These are phyloP conservation scores for Parathielavia appendiculata DNA, from an alignment of 495 filamentous ascomycete genomes.

Conservation along the genomic window DNA sequence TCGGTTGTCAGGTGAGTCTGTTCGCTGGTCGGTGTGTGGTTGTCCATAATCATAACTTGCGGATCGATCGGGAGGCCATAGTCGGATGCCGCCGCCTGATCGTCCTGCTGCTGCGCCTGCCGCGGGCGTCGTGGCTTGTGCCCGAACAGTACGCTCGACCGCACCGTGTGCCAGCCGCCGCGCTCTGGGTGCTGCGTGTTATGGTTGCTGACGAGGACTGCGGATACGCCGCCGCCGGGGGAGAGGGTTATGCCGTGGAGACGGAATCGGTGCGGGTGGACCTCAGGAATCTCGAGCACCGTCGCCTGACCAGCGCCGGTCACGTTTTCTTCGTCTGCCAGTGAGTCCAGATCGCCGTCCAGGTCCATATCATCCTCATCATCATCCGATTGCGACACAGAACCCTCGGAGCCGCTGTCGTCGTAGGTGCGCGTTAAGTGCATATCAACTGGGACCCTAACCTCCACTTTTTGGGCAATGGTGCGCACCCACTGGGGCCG, in stretches of 20 bases:
- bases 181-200: slow-evolving; percentile 37
- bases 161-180: slow-evolving; percentile 40
- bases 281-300: slow-evolving; percentile 31
- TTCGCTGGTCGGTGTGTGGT: too few species aligned
- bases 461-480: slow-evolving; percentile 37
- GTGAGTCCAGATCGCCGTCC: slow-evolving; percentile 17
- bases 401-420: slow-evolving; percentile 21
- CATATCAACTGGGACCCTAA: slow-evolving; percentile 30
- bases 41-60: background rate
- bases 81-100: background rate
- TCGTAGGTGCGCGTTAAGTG: slow-evolving; percentile 22
- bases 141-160: slow-evolving; percentile 39
- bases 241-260: slow-evolving; percentile 42
- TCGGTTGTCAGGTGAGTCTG: slow-evolving; percentile 36
- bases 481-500: slow-evolving; percentile 40
- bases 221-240: slow-evolving; percentile 41
- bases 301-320: slow-evolving; percentile 22
- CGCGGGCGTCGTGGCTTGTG: slow-evolving; percentile 19
- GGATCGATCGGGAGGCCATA: slow-evolving; percentile 5
- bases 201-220: slow-evolving; percentile 37
- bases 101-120: background rate
- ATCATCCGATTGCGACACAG: slow-evolving; percentile 13
- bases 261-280: slow-evolving; percentile 42
- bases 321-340: slow-evolving; percentile 17
- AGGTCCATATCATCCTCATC: slow-evolving; percentile 22